Evolutionary conservation across 768 basidiomycete genomes (phyloP).

Genomic region (Melanogaster broomeanus): DNA sequence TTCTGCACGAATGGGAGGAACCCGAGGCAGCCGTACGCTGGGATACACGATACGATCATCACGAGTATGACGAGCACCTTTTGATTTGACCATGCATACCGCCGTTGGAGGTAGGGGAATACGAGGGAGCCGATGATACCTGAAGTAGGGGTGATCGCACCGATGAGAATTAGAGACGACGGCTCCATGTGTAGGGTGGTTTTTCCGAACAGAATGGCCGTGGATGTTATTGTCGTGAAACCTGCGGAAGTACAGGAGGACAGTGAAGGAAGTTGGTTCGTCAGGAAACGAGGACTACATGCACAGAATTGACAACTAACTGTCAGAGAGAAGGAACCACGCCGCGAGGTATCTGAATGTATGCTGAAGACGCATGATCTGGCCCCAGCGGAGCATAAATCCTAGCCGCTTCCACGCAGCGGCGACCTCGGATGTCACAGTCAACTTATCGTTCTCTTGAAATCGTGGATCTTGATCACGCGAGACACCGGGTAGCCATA

Average conservation of each 20-base stretch:
- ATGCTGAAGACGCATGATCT: slow-evolving; percentile 73
- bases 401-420: slow-evolving; percentile 78
- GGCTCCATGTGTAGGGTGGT: slow-evolving; percentile 82
- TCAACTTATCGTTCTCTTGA: slow-evolving; percentile 41
- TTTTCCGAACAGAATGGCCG: slow-evolving; percentile 90
- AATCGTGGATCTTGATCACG: background rate
- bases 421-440: slow-evolving; percentile 49
- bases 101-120: slow-evolving; percentile 75
- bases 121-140: slow-evolving; percentile 86
- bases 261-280: background rate
- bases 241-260: slow-evolving; percentile 41
- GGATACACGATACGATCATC: slow-evolving; percentile 63
- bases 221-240: slow-evolving; percentile 91
- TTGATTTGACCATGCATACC: slow-evolving; percentile 65
- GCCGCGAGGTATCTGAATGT: slow-evolving; percentile 90
- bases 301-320: slow-evolving; percentile 40
- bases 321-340: slow-evolving; percentile 94
- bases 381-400: slow-evolving; percentile 69
- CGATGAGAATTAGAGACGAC: slow-evolving; percentile 76
- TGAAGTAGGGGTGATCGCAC: slow-evolving; percentile 70
- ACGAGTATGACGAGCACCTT: slow-evolving; percentile 69
- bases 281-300: background rate
- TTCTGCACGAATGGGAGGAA: slow-evolving; percentile 59
- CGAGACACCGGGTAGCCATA: slow-evolving; percentile 61
- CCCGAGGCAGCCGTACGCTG: slow-evolving; percentile 81